phyloP scores from a whole-genome alignment of 2,329 filamentous ascomycete species.

The Xylaria hypoxylon region DNA sequence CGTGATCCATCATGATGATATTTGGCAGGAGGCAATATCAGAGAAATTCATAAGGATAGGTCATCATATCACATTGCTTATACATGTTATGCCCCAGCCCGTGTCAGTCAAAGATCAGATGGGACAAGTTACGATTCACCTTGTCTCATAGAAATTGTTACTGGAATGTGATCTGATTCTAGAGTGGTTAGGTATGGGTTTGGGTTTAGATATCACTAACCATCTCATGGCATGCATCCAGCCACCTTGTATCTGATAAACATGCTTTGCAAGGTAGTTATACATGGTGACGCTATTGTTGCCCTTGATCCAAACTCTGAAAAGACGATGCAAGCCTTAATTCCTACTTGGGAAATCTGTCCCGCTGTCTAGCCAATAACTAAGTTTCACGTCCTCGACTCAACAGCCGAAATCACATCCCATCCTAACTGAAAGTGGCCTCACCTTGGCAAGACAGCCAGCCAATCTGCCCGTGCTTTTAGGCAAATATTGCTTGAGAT shows the following conservation, averaged over 20 bases:
- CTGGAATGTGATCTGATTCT: constrained; percentile 13
- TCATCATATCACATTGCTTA: neutral
- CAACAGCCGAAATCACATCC: neutral
- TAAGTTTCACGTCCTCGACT: too few relatives aligned
- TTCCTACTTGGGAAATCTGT: constrained; percentile 10
- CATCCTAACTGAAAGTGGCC: neutral
- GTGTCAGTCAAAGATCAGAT: neutral
- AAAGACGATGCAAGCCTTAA: neutral
- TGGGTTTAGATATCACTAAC: neutral
- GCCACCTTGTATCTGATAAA: neutral
- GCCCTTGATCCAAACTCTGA: neutral
- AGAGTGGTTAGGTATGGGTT: too few relatives aligned
- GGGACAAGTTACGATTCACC: neutral
- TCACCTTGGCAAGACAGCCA: too few relatives aligned
- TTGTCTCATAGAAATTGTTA: neutral
- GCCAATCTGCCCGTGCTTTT: too few relatives aligned
- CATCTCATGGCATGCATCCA: neutral
- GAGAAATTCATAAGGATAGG: neutral
- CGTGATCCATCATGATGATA: neutral
- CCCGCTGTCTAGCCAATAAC: constrained; percentile 5
- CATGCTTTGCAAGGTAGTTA: too few relatives aligned
- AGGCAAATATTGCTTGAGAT: neutral
- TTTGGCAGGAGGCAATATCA: neutral
- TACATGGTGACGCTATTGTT: too few relatives aligned
- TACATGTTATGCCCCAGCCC: neutral